Base-by-base conservation (phyloP, 192 early-diverging fungal species). In the Neocallimastix lanati region DNA sequence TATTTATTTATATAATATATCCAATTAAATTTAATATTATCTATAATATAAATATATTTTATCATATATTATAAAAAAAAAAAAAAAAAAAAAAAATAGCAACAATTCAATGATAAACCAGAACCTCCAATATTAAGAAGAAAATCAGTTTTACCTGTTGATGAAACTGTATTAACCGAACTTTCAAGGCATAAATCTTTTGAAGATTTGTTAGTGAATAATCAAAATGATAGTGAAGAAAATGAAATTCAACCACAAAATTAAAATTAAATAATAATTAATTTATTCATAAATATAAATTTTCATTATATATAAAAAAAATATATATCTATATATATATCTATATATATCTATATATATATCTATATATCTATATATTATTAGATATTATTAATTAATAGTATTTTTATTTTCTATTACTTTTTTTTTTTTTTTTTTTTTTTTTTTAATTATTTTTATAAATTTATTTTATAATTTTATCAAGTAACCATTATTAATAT, bases 141-240 rank as follows among this genome's bases (percentile, higher is more conserved):
- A 80, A 91, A 91, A 82, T 91, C 90, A 11, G 90, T 91, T 5
- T 82, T 91, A 29, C 90, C 90, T 18, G 90, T 91, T 11, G 90
- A 91, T 82, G 90, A 89, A 79, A 81, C 84, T 13, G 89, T 91
- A 9, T 82, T 91, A 28, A 83, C 84, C 21, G 90, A 91, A 78
- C 82, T 91, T 67, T 84, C 86, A 29, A 82, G 88, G 33, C 90
- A 91, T 83, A 87, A 85, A 78, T 87, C 87, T 25, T 80, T 89
- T 80, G 90, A 91, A 80, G 88, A 91, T 76, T 81, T 90, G 21
- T 78, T 88, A 28, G 77, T 82, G 76, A 83, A 81, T 81, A 83
- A 81, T 80, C 21, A 77, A 33, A 77, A 37, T 33, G 38, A 81
- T 79, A 2, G 50, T 67, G 50, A 67, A n/a, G 50, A 67, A 67